These are phyloP conservation scores for Begonia masoniana DNA, from an alignment of 306 rosid genomes.

Conservation along the genomic window DNA sequence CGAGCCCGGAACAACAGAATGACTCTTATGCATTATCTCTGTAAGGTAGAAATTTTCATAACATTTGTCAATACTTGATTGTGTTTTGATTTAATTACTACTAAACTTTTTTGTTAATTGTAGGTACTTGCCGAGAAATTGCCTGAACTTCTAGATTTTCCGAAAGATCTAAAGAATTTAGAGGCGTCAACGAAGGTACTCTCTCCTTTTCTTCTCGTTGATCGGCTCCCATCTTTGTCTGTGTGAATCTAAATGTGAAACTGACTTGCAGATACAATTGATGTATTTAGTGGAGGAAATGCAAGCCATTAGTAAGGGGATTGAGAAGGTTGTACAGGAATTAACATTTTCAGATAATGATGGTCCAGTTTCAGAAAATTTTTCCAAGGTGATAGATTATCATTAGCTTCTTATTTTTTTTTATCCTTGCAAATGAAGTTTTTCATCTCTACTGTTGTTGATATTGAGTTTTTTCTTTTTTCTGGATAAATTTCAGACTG, in stretches of 20 bases:
- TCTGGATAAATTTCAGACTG: neutral
- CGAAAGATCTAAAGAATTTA: conserved; percentile 53
- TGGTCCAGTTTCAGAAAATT: neutral
- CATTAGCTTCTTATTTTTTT: no score
- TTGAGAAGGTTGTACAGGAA: conserved; percentile 3
- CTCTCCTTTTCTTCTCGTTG: conserved; percentile 9
- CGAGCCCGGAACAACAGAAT: conserved; percentile 82
- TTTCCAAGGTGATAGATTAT: neutral
- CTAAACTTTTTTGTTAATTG: conserved; percentile 15
- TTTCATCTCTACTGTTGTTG: neutral
- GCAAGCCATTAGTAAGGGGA: conserved; percentile 1
- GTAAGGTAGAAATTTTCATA: conserved; percentile 59
- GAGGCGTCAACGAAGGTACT: conserved; percentile 76
- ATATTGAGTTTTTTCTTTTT: neutral
- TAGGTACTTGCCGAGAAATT: conserved; percentile 88
- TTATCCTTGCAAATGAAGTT: neutral
- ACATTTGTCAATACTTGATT: neutral
- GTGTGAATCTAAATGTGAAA: neutral
- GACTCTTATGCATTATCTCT: conserved; percentile 99
- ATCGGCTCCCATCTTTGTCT: no score
- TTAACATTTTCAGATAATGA: neutral
- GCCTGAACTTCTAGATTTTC: conserved; percentile 86
- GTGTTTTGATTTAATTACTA: no score
- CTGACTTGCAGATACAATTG: neutral
- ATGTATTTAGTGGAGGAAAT: conserved; percentile 1